phyloP scores from a whole-genome alignment of 345 rosid genomes.

The Carallia brachiata region DNA sequence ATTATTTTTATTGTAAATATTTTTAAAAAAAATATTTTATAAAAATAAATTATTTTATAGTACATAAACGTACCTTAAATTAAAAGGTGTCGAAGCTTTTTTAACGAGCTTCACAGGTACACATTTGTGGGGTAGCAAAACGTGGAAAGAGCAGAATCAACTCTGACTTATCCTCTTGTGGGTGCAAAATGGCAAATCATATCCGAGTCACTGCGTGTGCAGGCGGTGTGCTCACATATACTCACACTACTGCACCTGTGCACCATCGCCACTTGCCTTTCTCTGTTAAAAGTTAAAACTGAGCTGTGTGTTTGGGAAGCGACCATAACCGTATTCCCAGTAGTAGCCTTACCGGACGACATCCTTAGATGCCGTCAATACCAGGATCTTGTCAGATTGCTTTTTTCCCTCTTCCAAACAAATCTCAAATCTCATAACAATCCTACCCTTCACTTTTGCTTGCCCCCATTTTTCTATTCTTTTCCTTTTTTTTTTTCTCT shows the following conservation, averaged over 20 bases:
- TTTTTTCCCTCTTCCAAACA: background rate
- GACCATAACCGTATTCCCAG: background rate
- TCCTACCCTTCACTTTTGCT: background rate
- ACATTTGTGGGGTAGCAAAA: conserved; percentile 12
- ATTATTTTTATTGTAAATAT: too few relatives aligned
- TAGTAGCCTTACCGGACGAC: too few relatives aligned
- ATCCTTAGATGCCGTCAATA: too few relatives aligned
- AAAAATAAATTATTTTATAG: too few relatives aligned
- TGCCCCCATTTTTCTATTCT: background rate
- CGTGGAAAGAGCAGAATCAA: conserved; percentile 15
- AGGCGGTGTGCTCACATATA: background rate
- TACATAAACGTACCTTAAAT: too few relatives aligned
- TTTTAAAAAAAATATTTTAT: too few relatives aligned
- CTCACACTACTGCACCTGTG: background rate
- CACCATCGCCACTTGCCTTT: too few relatives aligned
- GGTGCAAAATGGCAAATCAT: too few relatives aligned
- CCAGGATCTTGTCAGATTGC: background rate
- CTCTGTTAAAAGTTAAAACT: too few relatives aligned
- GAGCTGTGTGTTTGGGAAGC: too few relatives aligned
- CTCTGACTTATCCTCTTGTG: background rate
- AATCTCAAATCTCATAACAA: background rate
- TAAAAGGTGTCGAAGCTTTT: too few relatives aligned
- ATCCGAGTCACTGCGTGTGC: background rate
- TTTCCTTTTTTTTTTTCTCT: background rate
- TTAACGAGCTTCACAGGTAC: too few relatives aligned